phyloP scores from a whole-genome alignment of 1,284 basidiomycete species.

The Moesziomyces antarcticus region DNA sequence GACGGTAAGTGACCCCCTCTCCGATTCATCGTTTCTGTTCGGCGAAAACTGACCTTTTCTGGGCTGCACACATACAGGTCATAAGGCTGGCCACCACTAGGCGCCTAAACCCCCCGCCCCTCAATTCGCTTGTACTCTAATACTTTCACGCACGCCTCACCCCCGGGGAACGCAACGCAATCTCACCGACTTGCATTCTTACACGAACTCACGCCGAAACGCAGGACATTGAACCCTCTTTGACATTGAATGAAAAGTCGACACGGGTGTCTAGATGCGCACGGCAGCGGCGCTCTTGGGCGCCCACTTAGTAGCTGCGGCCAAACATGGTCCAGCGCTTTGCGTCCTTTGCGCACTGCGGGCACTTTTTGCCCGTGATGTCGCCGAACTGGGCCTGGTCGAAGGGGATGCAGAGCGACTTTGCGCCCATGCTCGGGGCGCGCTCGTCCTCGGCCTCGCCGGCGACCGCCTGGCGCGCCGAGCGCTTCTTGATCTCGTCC shows the following conservation, averaged over 20 bases:
- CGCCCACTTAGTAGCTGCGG: slow-evolving; percentile 53
- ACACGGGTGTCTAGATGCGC: too few species aligned
- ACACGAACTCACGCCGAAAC: neutral
- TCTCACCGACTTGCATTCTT: neutral
- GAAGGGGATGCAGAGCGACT: slow-evolving; percentile 96
- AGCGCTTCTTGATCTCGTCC: slow-evolving; percentile 97
- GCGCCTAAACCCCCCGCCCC: neutral
- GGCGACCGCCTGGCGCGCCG: slow-evolving; percentile 70
- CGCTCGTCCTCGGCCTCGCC: slow-evolving; percentile 74
- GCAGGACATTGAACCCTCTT: neutral
- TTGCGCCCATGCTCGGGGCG: slow-evolving; percentile 97
- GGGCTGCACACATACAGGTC: slow-evolving; percentile 12
- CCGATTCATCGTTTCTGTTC: too few species aligned
- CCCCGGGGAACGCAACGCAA: neutral
- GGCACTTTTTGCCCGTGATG: slow-evolving; percentile 61
- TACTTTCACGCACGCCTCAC: neutral
- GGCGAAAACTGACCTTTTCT: neutral
- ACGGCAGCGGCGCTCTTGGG: too few species aligned
- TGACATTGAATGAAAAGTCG: neutral
- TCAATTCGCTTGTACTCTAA: neutral
- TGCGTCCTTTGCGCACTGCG: slow-evolving; percentile 61
- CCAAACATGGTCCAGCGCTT: slow-evolving; percentile 68
- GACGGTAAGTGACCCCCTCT: slow-evolving; percentile 72
- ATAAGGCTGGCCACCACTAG: slow-evolving; percentile 48
- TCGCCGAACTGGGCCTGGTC: slow-evolving; percentile 76